These are phyloP conservation scores for Rhodotorula graminis DNA, from an alignment of 768 basidiomycete genomes.

Conservation along the genomic window DNA sequence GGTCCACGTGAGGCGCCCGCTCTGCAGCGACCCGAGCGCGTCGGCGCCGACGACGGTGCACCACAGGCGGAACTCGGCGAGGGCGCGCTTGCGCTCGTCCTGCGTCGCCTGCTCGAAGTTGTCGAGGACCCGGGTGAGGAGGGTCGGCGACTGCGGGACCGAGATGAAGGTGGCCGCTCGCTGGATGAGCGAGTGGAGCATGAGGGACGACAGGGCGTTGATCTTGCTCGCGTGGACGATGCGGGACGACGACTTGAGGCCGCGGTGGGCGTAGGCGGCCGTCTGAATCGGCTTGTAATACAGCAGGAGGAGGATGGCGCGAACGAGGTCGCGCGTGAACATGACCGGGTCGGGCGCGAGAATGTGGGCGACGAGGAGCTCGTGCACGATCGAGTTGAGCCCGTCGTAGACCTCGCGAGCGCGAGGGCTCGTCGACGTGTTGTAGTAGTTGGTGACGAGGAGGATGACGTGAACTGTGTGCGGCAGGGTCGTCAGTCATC, in stretches of 20 bases:
- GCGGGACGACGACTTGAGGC: conserved; percentile 9
- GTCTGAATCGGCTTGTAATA: conserved; percentile 35
- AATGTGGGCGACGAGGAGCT: conserved; percentile 14
- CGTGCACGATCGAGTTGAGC: conserved; percentile 27
- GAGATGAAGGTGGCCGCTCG: conserved; percentile 21
- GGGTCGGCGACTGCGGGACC: conserved; percentile 7
- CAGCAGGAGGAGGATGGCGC: conserved; percentile 28
- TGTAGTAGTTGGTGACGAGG: conserved; percentile 38
- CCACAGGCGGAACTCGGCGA: conserved; percentile 27
- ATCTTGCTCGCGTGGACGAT: conserved; percentile 31
- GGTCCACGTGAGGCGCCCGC: conserved; percentile 21
- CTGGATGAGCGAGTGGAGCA: conserved; percentile 29
- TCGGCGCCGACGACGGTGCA: conserved; percentile 23
- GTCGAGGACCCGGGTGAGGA: conserved; percentile 21
- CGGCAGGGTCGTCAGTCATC: no score
- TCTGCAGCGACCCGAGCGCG: conserved; percentile 27
- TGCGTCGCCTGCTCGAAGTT: background rate
- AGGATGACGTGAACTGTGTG: conserved; percentile 22
- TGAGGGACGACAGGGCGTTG: conserved; percentile 30
- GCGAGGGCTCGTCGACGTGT: conserved; percentile 20
- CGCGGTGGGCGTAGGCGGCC: background rate
- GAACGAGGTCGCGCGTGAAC: conserved; percentile 24
- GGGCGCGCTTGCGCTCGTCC: conserved; percentile 10
- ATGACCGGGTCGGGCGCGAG: conserved; percentile 21
- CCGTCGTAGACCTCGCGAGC: conserved; percentile 33